A percentile compares a stretch with the other conserved stretches of the same genome.
phyloP scores from a whole-genome alignment of 2,329 filamentous ascomycete genomes.

The Passalora sequoiae region DNA sequence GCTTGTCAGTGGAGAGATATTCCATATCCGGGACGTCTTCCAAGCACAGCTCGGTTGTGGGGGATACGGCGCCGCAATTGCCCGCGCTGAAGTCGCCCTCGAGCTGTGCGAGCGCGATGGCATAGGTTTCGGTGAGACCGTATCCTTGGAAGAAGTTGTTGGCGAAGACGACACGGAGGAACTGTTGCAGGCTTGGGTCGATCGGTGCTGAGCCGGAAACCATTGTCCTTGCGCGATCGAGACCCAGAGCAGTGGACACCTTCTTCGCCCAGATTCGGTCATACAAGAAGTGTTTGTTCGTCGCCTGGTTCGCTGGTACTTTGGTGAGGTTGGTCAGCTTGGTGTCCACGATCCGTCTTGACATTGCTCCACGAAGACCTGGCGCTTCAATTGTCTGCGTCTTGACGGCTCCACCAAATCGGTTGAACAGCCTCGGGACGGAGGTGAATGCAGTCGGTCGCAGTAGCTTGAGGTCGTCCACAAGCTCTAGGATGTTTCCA shows the following conservation, averaged over 20 bases:
- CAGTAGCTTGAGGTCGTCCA: conserved; percentile 86
- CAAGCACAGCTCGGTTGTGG: conserved; percentile 69
- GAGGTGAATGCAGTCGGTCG: conserved; percentile 78
- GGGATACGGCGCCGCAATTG: conserved; percentile 71
- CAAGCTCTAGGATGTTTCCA: conserved; percentile 76
- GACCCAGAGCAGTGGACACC: conserved; percentile 73
- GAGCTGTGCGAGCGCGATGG: conserved; percentile 65
- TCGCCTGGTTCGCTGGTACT: conserved; percentile 59
- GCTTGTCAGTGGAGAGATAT: conserved; percentile 81
- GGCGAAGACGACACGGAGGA: conserved; percentile 77
- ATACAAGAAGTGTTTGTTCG: conserved; percentile 71
- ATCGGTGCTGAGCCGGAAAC: conserved; percentile 86
- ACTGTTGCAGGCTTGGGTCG: conserved; percentile 80
- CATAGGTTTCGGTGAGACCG: conserved; percentile 90
- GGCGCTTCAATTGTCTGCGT: conserved; percentile 70
- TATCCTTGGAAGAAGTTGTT: conserved; percentile 82
- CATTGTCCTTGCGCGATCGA: conserved; percentile 68
- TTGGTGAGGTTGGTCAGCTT: conserved; percentile 77
- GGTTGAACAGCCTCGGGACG: conserved; percentile 86
- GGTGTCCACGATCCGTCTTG: conserved; percentile 68
- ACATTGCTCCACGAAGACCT: conserved; percentile 75
- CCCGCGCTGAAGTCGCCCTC: conserved; percentile 67
- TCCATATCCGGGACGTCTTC: conserved; percentile 90
- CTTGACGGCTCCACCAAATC: conserved; percentile 79
- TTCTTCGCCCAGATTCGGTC: conserved; percentile 89